Evolutionary conservation across 2,329 filamentous ascomycete genomes (phyloP), one percentile per base, ranked within the genome.

Genomic region (Fusarium metavorans): DNA sequence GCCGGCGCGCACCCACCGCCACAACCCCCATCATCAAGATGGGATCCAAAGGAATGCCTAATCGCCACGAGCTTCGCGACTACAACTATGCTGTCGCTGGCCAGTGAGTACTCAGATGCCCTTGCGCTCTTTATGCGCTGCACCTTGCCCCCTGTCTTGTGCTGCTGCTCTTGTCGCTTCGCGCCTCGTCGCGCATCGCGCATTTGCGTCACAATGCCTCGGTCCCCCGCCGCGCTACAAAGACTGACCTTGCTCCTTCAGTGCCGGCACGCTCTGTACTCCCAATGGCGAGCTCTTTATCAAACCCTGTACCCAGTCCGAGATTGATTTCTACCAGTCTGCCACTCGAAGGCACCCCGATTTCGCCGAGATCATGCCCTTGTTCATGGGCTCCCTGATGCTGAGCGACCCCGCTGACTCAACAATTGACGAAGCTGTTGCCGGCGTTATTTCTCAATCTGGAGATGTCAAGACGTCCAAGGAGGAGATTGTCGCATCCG

Each of bases 291-390:
- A 93, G 73, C 87, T 98, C 37, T 94, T 99, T 81, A 94, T 98
- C 81, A 99, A 99, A 84, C 97, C 97, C 20, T 98, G 96, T 83
- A 97, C 94, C 0, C 85, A 91, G 72, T 88, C 92, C 73, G 97
- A 99, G 85, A 91, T 98, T 78, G 88, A 91, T 52, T 99, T 99
- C 83, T 99, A 99, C 87, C 91, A 98, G 81, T 90, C 91, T 43
- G 92, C 92, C 32, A 82, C 83, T 61, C 83, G 89, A 37, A 84
- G 88, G 25, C 93, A 97, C 80, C 90, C 91, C 34, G 90, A 92
- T 2, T 94, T 98, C 78, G 89, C 92, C 60, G 89, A 92, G 27
- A 90, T 96, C 78, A 96, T 98, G 88, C 96, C 97, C 54, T 88
- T 91, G 6, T 98, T 92, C 84, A 91, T 97, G 84, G 97, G 97